Evolutionary conservation across 192 early-diverging fungal genomes (phyloP).

Genomic region (Blastocladiella britannica): DNA sequence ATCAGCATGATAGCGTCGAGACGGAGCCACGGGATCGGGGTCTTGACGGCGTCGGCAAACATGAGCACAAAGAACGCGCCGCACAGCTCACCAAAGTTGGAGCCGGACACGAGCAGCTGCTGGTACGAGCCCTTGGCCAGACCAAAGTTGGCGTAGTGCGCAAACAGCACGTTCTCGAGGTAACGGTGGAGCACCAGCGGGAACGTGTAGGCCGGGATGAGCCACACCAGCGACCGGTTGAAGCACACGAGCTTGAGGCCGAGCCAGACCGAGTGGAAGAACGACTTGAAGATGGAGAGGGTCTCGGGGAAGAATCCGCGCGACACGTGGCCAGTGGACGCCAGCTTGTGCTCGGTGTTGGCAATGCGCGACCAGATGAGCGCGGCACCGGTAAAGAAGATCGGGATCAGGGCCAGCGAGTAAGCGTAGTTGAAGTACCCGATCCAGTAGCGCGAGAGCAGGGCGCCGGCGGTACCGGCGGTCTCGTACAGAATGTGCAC

Average conservation of each 20-base stretch:
- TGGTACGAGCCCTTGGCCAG: conserved; percentile 18
- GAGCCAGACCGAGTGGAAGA: conserved; percentile 18
- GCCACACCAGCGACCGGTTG: conserved; percentile 27
- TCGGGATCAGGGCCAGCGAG: conserved; percentile 22
- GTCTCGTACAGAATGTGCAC: conserved; percentile 39
- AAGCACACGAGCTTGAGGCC: conserved; percentile 26
- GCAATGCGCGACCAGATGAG: conserved; percentile 21
- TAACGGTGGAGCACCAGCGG: conserved; percentile 32
- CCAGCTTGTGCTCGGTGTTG: conserved; percentile 6
- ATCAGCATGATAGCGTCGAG: conserved; percentile 23
- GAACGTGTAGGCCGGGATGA: conserved; percentile 33
- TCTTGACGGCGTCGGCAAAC: conserved; percentile 22
- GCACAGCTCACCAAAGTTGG: conserved; percentile 37
- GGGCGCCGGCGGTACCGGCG: conserved; percentile 33
- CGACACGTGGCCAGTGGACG: conserved; percentile 2
- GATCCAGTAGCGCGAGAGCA: conserved; percentile 21
- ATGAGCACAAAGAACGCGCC: conserved; percentile 27
- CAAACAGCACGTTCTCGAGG: conserved; percentile 25
- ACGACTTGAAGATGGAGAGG: conserved; percentile 15
- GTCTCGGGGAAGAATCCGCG: conserved; percentile 8
- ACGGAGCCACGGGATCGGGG: conserved; percentile 31
- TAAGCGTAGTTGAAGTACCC: conserved; percentile 20
- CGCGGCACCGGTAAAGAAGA: conserved; percentile 23
- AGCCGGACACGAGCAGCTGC: conserved; percentile 28
- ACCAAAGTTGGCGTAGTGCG: conserved; percentile 23